Conservation (phyloP, 805 yeast genomes). For the Sugiyamaella boreocaroliniensis region DNA sequence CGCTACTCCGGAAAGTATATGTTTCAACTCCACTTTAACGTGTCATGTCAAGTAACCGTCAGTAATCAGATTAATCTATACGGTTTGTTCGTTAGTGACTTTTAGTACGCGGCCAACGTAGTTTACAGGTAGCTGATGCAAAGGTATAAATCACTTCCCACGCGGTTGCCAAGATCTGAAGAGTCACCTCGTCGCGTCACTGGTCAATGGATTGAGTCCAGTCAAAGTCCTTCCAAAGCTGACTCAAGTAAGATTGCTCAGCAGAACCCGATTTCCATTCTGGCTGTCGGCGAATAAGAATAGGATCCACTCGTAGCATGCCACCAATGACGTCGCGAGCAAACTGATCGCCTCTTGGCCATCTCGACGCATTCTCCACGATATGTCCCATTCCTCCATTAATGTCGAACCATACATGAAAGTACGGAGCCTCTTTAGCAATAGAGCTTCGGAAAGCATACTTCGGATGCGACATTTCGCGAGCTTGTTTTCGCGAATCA, state of each 20-base stretch:
- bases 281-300: conserved; percentile 31
- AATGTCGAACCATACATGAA: conserved; percentile 44
- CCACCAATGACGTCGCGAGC: conserved; percentile 44
- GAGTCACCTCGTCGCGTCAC: too few relatives aligned
- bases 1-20: too few relatives aligned
- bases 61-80: too few relatives aligned
- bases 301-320: conserved; percentile 35
- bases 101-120: too few relatives aligned
- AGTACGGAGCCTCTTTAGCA: conserved; percentile 44
- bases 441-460: conserved; percentile 29
- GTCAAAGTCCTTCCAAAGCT: conserved; percentile 33
- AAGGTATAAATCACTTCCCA: too few relatives aligned
- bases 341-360: conserved; percentile 44
- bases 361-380: conserved; percentile 35
- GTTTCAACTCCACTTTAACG: too few relatives aligned
- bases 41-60: too few relatives aligned
- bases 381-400: conserved; percentile 49
- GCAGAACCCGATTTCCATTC: conserved; percentile 26
- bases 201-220: conserved; percentile 22
- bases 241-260: conserved; percentile 31
- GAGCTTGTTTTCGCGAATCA: conserved; percentile 31
- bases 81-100: too few relatives aligned
- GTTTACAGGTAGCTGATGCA: too few relatives aligned
- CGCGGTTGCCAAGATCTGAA: too few relatives aligned
- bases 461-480: conserved; percentile 17